phyloP scores from a whole-genome alignment of 495 filamentous ascomycete genomes.

The Lasiosphaeria ovina region DNA sequence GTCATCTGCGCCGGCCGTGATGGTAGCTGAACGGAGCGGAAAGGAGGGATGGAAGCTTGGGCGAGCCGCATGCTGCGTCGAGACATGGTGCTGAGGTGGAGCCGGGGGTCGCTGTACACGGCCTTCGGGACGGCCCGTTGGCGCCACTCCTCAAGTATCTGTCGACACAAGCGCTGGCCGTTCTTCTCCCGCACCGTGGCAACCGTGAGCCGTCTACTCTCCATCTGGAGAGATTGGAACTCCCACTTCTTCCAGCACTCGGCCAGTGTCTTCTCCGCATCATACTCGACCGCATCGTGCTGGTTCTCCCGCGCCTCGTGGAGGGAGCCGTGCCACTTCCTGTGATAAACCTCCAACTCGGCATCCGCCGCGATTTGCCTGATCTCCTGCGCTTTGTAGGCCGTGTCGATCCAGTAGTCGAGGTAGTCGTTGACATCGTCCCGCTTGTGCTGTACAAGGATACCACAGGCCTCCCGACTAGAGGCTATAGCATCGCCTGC shows the following conservation, averaged over 20 bases:
- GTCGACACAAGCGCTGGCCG: slow-evolving; percentile 18
- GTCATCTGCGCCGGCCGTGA: neutral
- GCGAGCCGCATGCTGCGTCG: slow-evolving; percentile 18
- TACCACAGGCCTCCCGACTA: slow-evolving; percentile 17
- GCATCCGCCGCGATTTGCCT: slow-evolving; percentile 26
- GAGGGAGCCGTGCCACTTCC: slow-evolving; percentile 19
- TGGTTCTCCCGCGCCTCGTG: slow-evolving; percentile 19
- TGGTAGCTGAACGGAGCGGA: neutral
- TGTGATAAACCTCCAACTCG: slow-evolving; percentile 26
- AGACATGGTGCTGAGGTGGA: slow-evolving; percentile 18
- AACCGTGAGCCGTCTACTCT: slow-evolving; percentile 20
- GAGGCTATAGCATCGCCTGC: slow-evolving; percentile 17
- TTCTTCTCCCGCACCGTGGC: slow-evolving; percentile 24
- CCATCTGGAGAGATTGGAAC: slow-evolving; percentile 28
- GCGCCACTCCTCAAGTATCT: slow-evolving; percentile 29
- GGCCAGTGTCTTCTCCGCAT: slow-evolving; percentile 18
- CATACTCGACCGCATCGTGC: slow-evolving; percentile 29
- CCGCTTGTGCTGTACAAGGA: slow-evolving; percentile 21
- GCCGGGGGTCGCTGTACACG: slow-evolving; percentile 11
- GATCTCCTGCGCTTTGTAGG: slow-evolving; percentile 15
- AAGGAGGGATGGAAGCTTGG: neutral
- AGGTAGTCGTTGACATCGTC: slow-evolving; percentile 27
- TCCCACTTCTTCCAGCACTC: slow-evolving; percentile 27
- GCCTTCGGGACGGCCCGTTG: slow-evolving; percentile 21
- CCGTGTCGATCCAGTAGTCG: slow-evolving; percentile 22